Base-by-base conservation (phyloP, 2,329 filamentous ascomycete species). In the Elsinoe australis region DNA sequence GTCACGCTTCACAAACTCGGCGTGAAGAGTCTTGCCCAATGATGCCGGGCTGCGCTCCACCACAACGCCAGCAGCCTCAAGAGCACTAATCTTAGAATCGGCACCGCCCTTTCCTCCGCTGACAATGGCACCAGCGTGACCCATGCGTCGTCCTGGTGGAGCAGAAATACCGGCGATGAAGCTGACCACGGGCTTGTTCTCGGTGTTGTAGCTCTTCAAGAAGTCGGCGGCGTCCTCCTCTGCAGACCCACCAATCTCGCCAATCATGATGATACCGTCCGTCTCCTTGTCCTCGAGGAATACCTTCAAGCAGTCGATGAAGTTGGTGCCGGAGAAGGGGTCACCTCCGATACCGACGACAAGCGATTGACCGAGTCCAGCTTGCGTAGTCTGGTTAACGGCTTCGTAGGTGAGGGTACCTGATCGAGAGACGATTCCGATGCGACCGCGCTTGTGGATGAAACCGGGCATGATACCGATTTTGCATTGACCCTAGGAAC, bases 391-490 rank as follows among this genome's bases (percentile, higher is more conserved):
- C 75, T 98, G 92, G 80, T 96, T 96, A 72, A 98, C 92, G 65
- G 92, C 92, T 76, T 98, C 92, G 76, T 98, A 98, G 65, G 92
- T 98, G 56, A 98, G 82, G 59, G 92, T 98, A 64, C 92, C 92
- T 64, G 92, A 96, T 62, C 92, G 86, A 61, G 89, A 95, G 71
- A 98, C 92, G 69, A 98, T 96, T 65, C 92, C 92, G 66, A 98
- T 89, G 69, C 92, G 89, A 62, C 92, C 92, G 71, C 89, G 87
- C 81, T 96, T 96, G 82, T 98, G 92, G 75, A 98, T 96, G 79
- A 96, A 95, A 63, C 92, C 92, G 56, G 92, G 87, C 92, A 98
- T 96, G 75, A 98, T 98, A 67, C 92, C 92, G 65, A 98, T 96
- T 78, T 98, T 98, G 82, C 92, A 98, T 80, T 94, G 90, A 61